Evolutionary conservation across 2,329 filamentous ascomycete genomes (phyloP).

Genomic region (Cercospora berteroae): DNA sequence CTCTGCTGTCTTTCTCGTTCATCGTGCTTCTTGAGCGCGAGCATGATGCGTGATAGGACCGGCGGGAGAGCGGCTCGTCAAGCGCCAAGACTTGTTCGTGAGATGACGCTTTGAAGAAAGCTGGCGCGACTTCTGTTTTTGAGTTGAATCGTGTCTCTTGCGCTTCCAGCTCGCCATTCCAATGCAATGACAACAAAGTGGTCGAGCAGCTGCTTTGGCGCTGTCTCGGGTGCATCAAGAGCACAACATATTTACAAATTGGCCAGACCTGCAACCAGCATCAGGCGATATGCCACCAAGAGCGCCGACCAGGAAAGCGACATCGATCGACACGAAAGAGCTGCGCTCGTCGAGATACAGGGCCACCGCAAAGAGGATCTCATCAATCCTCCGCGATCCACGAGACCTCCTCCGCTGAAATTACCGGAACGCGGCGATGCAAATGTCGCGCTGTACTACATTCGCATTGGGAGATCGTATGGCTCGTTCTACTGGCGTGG

Average conservation of each 20-base stretch:
- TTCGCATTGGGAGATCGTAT: constrained; percentile 70
- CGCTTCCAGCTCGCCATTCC: not conserved
- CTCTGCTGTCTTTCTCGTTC: not conserved
- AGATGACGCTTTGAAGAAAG: constrained; percentile 4
- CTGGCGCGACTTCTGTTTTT: constrained; percentile 3
- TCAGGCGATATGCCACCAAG: constrained; percentile 8
- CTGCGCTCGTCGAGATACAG: constrained; percentile 34
- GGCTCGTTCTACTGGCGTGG: constrained; percentile 84
- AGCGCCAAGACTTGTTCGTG: not conserved
- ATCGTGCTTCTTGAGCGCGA: not conserved
- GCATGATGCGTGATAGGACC: not conserved
- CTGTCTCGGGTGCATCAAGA: constrained; percentile 28
- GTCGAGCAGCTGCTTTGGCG: constrained; percentile 32
- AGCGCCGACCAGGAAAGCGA: constrained; percentile 9
- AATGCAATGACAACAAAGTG: constrained; percentile 40
- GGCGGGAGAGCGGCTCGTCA: not conserved
- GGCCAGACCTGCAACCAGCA: not conserved
- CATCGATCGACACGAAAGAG: constrained; percentile 22
- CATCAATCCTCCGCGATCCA: constrained; percentile 71
- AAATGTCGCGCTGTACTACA: constrained; percentile 55
- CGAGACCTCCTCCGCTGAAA: constrained; percentile 67
- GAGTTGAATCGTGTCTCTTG: not conserved
- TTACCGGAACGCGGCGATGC: constrained; percentile 56
- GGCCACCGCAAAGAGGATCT: constrained; percentile 44
- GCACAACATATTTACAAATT: constrained; percentile 10